These are phyloP conservation scores for Borovskyia barvae DNA, from an alignment of 208 protist species.

Conservation along the genomic window DNA sequence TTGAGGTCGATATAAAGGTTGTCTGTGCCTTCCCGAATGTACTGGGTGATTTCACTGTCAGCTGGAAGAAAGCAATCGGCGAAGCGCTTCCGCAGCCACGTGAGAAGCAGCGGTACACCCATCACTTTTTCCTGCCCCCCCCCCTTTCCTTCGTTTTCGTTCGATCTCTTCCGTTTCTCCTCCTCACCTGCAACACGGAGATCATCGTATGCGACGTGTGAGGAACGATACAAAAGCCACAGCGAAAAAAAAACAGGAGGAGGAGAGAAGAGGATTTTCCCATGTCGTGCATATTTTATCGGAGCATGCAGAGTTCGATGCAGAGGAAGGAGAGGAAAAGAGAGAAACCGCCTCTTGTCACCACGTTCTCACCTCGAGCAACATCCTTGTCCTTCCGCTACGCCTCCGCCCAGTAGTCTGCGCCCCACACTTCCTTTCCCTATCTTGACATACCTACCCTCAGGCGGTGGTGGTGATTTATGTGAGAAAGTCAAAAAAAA, in stretches of 20 bases:
- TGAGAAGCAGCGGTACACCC: slow-evolving; percentile 86
- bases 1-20: slow-evolving; percentile 88
- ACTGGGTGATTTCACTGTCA: slow-evolving; percentile 22
- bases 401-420: too few species aligned
- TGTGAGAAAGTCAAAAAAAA: too few species aligned
- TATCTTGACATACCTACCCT: too few species aligned
- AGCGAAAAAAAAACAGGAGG: not conserved
- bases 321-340: not conserved
- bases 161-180: not conserved
- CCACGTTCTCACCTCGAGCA: too few species aligned
- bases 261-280: not conserved
- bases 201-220: too few species aligned
- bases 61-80: slow-evolving; percentile 77
- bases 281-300: not conserved
- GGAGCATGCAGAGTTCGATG: too few species aligned
- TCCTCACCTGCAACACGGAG: not conserved
- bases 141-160: not conserved
- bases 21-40: slow-evolving; percentile 28
- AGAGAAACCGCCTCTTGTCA: too few species aligned
- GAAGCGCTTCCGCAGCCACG: slow-evolving; percentile 79
- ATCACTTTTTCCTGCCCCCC: too few species aligned
- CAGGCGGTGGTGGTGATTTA: too few species aligned
- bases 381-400: too few species aligned
- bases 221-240: not conserved
- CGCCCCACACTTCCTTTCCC: too few species aligned